These are phyloP conservation scores for Cucurbita ficifolia DNA, from an alignment of 306 rosid species.

Conservation along the genomic window DNA sequence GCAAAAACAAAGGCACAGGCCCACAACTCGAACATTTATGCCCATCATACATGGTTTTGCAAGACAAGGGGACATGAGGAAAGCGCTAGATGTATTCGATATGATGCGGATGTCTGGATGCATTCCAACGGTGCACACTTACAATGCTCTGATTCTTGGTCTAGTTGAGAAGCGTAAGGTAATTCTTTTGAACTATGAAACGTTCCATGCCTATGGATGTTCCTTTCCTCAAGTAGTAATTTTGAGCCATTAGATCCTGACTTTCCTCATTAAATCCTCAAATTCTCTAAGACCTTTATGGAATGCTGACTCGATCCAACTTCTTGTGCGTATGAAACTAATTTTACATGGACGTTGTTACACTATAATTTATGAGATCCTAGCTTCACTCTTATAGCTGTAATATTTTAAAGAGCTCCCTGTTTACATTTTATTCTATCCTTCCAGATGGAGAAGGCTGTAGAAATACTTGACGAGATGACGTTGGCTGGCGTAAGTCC, in stretches of 20 bases:
- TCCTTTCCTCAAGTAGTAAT: not conserved
- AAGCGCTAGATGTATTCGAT: constrained; percentile 73
- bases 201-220: not conserved
- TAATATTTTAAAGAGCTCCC: not conserved
- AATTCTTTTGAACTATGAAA: not conserved
- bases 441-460: constrained; percentile 74
- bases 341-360: not conserved
- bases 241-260: not conserved
- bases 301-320: not conserved
- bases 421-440: not conserved
- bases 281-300: not conserved
- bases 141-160: constrained; percentile 86
- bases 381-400: not conserved
- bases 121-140: constrained; percentile 89
- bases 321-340: not conserved
- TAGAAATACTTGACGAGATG: constrained; percentile 75
- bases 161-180: constrained; percentile 93
- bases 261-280: not conserved
- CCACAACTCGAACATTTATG: constrained; percentile 80
- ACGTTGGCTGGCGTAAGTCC: constrained; percentile 62
- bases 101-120: constrained; percentile 94
- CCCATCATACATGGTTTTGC: constrained; percentile 92
- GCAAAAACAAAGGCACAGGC: constrained; percentile 68
- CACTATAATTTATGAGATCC: not conserved
- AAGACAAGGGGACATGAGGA: constrained; percentile 64